Evolutionary conservation across 2,329 filamentous ascomycete species (phyloP).

Genomic region (Penicillium sp.): DNA sequence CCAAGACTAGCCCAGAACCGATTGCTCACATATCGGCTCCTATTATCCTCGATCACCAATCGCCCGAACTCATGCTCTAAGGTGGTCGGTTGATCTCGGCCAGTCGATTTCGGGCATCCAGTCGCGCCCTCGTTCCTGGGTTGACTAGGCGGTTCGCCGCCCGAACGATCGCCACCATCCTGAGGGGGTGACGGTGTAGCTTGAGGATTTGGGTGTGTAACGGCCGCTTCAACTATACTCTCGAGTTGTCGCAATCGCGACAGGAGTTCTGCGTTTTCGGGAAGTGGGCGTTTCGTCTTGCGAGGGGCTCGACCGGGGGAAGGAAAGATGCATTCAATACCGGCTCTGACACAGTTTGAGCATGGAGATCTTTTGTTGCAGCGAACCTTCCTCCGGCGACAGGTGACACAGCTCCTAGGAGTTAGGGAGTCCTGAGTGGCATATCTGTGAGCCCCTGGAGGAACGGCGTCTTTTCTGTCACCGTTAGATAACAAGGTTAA

Average conservation of each 20-base stretch:
- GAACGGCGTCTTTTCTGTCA: slow-evolving; percentile 12
- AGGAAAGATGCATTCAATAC: slow-evolving; percentile 67
- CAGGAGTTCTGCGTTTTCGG: slow-evolving; percentile 62
- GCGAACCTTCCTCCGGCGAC: slow-evolving; percentile 53
- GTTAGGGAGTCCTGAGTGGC: slow-evolving; percentile 32
- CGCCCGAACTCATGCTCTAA: slow-evolving; percentile 58
- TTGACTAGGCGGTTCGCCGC: not conserved
- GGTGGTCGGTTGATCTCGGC: slow-evolving; percentile 22
- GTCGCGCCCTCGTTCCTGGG: slow-evolving; percentile 1
- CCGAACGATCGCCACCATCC: slow-evolving; percentile 11
- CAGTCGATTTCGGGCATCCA: slow-evolving; percentile 21
- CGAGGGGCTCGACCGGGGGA: slow-evolving; percentile 64
- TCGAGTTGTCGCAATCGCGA: slow-evolving; percentile 63
- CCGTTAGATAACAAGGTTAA: slow-evolving; percentile 9
- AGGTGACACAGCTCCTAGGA: slow-evolving; percentile 53
- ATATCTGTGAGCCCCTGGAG: slow-evolving; percentile 10
- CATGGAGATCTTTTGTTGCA: slow-evolving; percentile 56
- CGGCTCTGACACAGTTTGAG: slow-evolving; percentile 53
- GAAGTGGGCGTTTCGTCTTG: slow-evolving; percentile 58
- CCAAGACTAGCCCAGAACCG: slow-evolving; percentile 65
- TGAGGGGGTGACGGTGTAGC: slow-evolving; percentile 17
- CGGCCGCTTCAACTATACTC: slow-evolving; percentile 59
- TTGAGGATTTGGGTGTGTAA: slow-evolving; percentile 9
- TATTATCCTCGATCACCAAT: slow-evolving; percentile 63
- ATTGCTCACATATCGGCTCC: slow-evolving; percentile 66